Base-by-base conservation (phyloP, 2,329 filamentous ascomycete genomes). In the Colletotrichum tofieldiae region DNA sequence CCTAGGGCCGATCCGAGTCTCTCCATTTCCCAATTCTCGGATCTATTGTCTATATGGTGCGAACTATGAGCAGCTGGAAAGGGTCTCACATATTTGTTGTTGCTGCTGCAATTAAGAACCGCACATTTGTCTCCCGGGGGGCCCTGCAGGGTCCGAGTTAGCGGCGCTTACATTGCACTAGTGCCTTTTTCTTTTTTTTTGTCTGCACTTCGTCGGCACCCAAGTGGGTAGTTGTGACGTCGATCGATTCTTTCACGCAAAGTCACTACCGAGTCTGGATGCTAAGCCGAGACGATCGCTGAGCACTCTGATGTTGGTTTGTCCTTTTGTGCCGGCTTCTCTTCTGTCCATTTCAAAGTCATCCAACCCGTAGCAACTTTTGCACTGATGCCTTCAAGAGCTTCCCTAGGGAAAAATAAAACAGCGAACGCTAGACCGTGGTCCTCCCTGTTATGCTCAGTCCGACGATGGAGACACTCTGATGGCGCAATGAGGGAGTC, bases 71-170 rank as follows among this genome's bases (percentile, higher is more conserved):
- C 45, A 55, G 65, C 29, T 39, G 51, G 62, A 49, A 63, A 32
- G 54, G 37, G 59, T 69, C 59, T 55, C 52, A 55, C 69, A 49
- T 65, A 23, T 61, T n/a, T 43, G n/a, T 29, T 70, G n/a, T 65
- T n/a, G 52, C 43, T n/a, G 52, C 43, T 47, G 47, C 59, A 54
- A 65, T 47, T 47, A 64, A 59, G 54, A 59, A 72, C 59, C 59
- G 51, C 37, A 63, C 37, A 54, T 64, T 58, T 59, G 32, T 64
- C 54, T 58, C 45, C 52, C 59, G 16, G 52, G 65, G 32, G 59
- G 51, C 23, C 65, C 55, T 70, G 70, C 70, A 72, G 59, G 70
- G 59, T 70, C 70, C 65, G 59, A 65, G 52, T 70, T 72, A 70
- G 70, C 54, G 65, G 60, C 66, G 65, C 52, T 60, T 56, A 69